Evolutionary conservation across 2,329 filamentous ascomycete species (phyloP), one percentile per base, ranked within the genome.

Genomic region (Fusarium sp.): DNA sequence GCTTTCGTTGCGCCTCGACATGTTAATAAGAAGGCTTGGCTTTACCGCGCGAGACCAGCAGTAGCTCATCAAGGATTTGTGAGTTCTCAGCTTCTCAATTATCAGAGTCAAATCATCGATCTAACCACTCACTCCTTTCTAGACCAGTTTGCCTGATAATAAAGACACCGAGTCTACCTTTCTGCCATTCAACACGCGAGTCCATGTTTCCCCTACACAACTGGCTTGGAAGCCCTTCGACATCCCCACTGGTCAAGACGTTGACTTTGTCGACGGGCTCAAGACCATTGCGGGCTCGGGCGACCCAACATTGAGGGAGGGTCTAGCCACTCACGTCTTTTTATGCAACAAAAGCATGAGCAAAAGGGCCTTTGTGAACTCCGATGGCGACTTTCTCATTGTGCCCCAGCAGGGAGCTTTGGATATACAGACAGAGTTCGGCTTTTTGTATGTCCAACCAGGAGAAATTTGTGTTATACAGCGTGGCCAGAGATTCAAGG

Each of bases 351-450:
- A 23, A 23, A 23, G 23, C 23, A 23, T 23, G 23, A 23, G 23
- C 23, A 23, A 23, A 23, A 23, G 23, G 23, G 23, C 23, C 23
- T 23, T 23, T 23, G 23, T 23, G 23, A 23, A 23, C 23, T 23
- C 23, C 23, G 23, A 23, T 67, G 89, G 89, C 25, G 89, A 91
- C 73, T 84, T 89, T 65, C 79, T 91, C 51, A 88, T 91, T 49
- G 82, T 91, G 10, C 87, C 85, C 0, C 89, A 91, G 68, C 83
- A 88, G 66, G 89, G 89, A n/a, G 80, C 84, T 1, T 79, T 92
- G 15, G 86, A 91, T 71, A 88, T 91, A 46, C 88, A 90, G 75
- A 91, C 89, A 10, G 89, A 92, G 73, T 83, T 91, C 20, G 89
- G 89, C 14, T 83, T 82, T 35, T 74, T 91, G 4, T 83, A 88